phyloP scores from a whole-genome alignment of 192 early-diverging fungal genomes.

The Umbelopsis sp. region DNA sequence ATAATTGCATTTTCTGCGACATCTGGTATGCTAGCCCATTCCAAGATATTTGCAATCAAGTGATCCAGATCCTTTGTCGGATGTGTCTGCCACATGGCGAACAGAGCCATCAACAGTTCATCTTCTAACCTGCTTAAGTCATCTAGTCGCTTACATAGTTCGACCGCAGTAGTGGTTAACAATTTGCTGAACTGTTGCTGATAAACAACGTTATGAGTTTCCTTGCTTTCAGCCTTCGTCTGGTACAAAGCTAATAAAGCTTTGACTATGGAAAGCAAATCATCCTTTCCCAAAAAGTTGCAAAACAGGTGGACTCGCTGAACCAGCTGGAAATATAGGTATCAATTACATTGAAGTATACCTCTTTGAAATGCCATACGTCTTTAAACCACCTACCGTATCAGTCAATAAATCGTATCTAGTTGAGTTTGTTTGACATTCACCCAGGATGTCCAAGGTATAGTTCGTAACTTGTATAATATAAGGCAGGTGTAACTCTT shows the following conservation, averaged over 20 bases:
- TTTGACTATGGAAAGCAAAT: not conserved
- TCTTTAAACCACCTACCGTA: not conserved
- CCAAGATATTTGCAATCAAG: constrained; percentile 16
- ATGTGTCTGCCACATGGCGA: constrained; percentile 12
- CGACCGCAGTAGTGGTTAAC: not conserved
- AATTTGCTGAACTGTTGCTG: not conserved
- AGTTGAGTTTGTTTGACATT: not conserved
- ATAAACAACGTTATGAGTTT: not conserved
- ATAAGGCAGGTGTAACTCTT: not conserved
- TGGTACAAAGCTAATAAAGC: not conserved
- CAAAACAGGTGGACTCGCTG: not conserved
- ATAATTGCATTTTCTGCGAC: not conserved
- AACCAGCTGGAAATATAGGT: not conserved
- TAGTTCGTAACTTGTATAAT: not conserved
- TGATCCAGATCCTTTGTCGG: constrained; percentile 11
- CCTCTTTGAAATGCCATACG: not conserved
- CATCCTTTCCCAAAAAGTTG: not conserved
- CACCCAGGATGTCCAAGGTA: not conserved
- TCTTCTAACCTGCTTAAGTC: not conserved
- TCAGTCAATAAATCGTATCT: not conserved
- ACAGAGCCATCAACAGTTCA: not conserved
- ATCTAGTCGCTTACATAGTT: not conserved
- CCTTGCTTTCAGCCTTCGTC: not conserved
- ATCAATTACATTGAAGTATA: not conserved
- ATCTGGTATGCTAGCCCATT: constrained; percentile 1